These are phyloP conservation scores for Ceratocystis smalleyi DNA, from an alignment of 2,329 filamentous ascomycete genomes.

Conservation along the genomic window DNA sequence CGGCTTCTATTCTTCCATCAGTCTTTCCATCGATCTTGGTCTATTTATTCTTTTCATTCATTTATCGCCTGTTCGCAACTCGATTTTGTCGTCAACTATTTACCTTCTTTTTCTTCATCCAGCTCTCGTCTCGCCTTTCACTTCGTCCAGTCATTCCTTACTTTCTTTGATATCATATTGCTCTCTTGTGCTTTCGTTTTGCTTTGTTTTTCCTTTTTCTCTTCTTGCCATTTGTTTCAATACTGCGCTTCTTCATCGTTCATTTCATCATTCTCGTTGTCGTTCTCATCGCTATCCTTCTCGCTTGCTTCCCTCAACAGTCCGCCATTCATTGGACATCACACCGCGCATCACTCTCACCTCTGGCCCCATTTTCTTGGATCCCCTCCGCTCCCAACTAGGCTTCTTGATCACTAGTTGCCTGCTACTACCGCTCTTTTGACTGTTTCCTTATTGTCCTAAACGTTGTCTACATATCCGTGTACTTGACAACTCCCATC, in stretches of 20 bases:
- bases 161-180: background rate
- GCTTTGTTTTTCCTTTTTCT: background rate
- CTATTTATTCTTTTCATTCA: no score
- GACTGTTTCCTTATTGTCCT: no score
- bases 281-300: background rate
- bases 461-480: no score
- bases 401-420: no score
- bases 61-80: no score
- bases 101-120: constrained; percentile 2
- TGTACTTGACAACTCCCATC: background rate
- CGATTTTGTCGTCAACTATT: background rate
- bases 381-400: no score
- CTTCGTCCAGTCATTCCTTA: background rate
- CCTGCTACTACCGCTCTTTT: no score
- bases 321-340: background rate
- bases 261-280: background rate
- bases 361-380: no score
- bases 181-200: background rate
- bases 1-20: background rate
- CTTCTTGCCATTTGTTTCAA: background rate
- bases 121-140: background rate
- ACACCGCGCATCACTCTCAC: background rate
- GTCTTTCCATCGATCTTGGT: no score
- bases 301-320: background rate
- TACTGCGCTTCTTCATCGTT: background rate